Base-by-base conservation (phyloP, 768 basidiomycete species). In the Termitomyces sp. region DNA sequence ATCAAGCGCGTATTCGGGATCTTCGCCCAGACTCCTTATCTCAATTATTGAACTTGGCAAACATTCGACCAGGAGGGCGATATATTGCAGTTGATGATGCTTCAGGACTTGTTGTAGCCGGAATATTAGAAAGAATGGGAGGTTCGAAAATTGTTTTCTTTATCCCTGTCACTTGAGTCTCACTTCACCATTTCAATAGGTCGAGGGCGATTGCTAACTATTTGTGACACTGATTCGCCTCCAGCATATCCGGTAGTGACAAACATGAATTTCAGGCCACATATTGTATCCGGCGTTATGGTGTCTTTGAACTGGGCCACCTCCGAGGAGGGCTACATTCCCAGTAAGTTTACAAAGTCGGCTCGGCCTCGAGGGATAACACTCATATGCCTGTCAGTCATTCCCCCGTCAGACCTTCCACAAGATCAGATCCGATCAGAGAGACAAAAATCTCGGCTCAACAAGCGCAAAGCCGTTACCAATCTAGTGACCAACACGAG, bases 31-130 rank as follows among this genome's bases (percentile, higher is more conserved):
- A 99, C 67, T 84, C 92, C 6, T 76, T 98, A 18, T 86, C 94
- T 4, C 96, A 98, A 68, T 81, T 98, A 60, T 73, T 98, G 33
- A 89, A 84, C 56, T 71, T 94, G 49, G 88, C 86, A 18, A 94
- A 91, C 64, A 79, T 97, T 39, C 76, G 85, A 23, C 92, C 94
- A 0, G 94, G 90, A 11, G 90, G 93, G n/a, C 76, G 86, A 59
- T 91, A 94, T 64, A 70, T 99, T 36, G 86, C 86, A 2, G 89
- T 98, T 0, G 97, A 99, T 59, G 94, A 98, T 67, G 88, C 89
- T 13, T 91, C 91, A 32, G 97, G 97, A 1, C 65, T 98, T 35
- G 68, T 99, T 5, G 89, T 95, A 1, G 84, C 91, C 0, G 91
- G 86, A 2, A 81, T 95, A 40, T 68, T 98, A 6, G 92, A 94